Evolutionary conservation across 2,329 filamentous ascomycete genomes (phyloP).

Genomic region (Escovopsis sp.): DNA sequence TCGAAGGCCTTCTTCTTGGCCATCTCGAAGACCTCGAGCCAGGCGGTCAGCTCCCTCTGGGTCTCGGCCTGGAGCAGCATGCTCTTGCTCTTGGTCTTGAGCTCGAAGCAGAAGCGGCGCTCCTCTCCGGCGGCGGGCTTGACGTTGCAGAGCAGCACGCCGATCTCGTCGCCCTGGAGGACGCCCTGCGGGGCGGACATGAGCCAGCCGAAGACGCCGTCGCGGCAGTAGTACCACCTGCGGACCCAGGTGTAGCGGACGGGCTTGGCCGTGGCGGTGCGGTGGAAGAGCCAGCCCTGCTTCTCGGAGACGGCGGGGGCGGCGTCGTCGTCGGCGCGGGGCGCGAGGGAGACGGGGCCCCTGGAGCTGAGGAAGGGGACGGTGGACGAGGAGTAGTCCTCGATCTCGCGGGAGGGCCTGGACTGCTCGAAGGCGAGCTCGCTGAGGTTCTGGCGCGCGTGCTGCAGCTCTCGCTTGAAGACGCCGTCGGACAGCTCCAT

Average conservation of each 20-base stretch:
- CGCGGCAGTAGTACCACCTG: constrained; percentile 89
- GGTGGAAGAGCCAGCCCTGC: constrained; percentile 85
- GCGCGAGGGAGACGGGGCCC: constrained; percentile 49
- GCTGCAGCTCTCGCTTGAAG: constrained; percentile 68
- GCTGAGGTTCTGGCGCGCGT: constrained; percentile 68
- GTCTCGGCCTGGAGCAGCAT: constrained; percentile 87
- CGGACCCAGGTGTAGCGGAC: constrained; percentile 79
- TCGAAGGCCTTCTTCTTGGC: constrained; percentile 89
- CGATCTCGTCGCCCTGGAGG: constrained; percentile 90
- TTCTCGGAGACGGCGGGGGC: constrained; percentile 52
- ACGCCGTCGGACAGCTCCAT: constrained; percentile 80
- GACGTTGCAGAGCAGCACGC: constrained; percentile 83
- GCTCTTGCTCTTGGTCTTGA: constrained; percentile 91
- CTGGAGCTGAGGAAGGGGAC: constrained; percentile 70
- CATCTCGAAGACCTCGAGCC: constrained; percentile 85
- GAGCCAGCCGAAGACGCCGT: constrained; percentile 92
- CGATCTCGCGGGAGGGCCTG: constrained; percentile 78
- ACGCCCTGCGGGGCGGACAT: constrained; percentile 74
- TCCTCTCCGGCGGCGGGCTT: constrained; percentile 87
- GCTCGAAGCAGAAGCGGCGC: constrained; percentile 89
- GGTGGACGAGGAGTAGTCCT: constrained; percentile 81
- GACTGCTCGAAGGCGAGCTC: constrained; percentile 54
- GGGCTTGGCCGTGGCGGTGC: constrained; percentile 72
- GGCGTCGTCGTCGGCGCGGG: constrained; percentile 31
- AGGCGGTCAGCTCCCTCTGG: constrained; percentile 80